These are phyloP conservation scores for Dovyalis caffra DNA, from an alignment of 345 rosid genomes.

Conservation along the genomic window DNA sequence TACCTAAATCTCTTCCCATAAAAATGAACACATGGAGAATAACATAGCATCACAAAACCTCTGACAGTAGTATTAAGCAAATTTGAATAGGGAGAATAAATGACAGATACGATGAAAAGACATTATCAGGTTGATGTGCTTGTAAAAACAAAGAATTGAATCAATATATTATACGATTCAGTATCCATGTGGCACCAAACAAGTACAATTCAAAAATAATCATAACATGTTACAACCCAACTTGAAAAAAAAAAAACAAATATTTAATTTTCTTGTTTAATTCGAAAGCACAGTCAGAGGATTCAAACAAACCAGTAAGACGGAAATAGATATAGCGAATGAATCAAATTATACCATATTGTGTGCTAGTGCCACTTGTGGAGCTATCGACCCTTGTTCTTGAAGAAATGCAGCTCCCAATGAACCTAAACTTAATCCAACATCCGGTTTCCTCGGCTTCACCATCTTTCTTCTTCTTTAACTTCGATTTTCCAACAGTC, in stretches of 20 bases:
- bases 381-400: constrained; percentile 36
- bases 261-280: no score
- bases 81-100: background rate
- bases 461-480: constrained; percentile 32
- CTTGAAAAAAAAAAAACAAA: background rate
- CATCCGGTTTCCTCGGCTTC: constrained; percentile 28
- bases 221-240: background rate
- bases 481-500: constrained; percentile 28
- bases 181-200: constrained; percentile 8
- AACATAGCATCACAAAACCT: background rate
- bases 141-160: constrained; percentile 1
- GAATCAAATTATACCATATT: constrained; percentile 27
- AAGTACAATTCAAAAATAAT: background rate
- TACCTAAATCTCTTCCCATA: background rate
- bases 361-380: constrained; percentile 29
- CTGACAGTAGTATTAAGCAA: background rate
- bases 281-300: background rate
- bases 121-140: background rate
- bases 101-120: background rate
- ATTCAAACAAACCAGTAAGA: background rate
- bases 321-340: background rate
- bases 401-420: constrained; percentile 36
- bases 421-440: constrained; percentile 43
- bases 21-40: constrained; percentile 7
- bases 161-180: background rate